A percentile compares a stretch with the other conserved stretches of the same genome.
Conservation (phyloP, 257 asterid species). For the Rauvolfia tetraphylla region DNA sequence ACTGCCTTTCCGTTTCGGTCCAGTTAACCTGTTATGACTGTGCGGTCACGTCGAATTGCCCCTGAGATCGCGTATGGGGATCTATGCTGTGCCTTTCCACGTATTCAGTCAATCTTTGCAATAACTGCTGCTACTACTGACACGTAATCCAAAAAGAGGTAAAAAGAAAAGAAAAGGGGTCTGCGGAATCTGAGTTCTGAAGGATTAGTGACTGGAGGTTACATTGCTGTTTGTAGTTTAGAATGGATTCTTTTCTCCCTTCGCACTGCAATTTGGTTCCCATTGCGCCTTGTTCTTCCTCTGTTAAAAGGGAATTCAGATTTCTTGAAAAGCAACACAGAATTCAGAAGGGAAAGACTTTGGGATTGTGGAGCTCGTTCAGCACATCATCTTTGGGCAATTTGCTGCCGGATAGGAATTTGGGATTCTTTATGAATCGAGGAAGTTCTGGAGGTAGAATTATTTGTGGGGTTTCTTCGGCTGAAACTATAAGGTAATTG, state of each 20-base stretch:
- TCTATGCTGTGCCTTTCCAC: constrained; percentile 10
- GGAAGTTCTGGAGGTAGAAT: constrained; percentile 8
- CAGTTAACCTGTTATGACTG: no score
- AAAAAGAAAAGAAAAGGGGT: not conserved
- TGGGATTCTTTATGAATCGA: constrained; percentile 19
- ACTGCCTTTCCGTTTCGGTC: no score
- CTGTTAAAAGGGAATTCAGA: constrained; percentile 12
- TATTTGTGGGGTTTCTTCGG: constrained; percentile 56
- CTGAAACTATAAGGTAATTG: constrained; percentile 55
- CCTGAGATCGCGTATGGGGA: constrained; percentile 18
- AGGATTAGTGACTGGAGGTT: constrained; percentile 1
- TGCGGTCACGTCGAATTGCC: no score
- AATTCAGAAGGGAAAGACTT: constrained; percentile 4
- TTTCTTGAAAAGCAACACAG: constrained; percentile 9
- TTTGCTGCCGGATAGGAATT: constrained; percentile 2
- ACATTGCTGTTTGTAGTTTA: not conserved
- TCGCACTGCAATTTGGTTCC: constrained; percentile 22
- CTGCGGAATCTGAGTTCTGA: not conserved
- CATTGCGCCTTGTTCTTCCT: constrained; percentile 11
- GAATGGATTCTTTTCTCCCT: constrained; percentile 32
- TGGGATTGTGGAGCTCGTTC: constrained; percentile 7
- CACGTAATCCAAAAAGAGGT: no score
- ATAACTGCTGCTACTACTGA: not conserved
- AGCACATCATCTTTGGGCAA: constrained; percentile 9
- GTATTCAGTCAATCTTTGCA: not conserved